A percentile compares a stretch with the other conserved stretches of the same genome.
Evolutionary conservation across 2,329 filamentous ascomycete species (phyloP).

Genomic region (Alternaria consortialis): DNA sequence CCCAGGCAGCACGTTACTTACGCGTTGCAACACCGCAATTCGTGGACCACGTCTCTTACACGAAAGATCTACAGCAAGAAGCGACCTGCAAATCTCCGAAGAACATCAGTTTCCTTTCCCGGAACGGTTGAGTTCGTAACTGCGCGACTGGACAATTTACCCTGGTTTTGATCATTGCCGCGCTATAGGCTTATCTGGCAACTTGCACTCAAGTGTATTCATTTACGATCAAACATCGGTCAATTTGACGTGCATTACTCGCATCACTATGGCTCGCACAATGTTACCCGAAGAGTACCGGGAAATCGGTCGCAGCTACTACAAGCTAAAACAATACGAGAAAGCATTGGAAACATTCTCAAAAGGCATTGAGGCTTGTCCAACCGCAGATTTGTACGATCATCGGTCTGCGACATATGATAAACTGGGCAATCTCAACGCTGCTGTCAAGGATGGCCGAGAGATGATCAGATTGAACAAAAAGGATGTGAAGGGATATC

Average conservation of each 20-base stretch:
- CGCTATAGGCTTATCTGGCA: neutral
- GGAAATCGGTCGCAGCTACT: conserved; percentile 48
- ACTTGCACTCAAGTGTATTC: neutral
- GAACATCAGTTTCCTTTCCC: neutral
- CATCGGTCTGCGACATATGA: conserved; percentile 64
- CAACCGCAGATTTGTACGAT: conserved; percentile 57
- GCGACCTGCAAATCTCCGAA: neutral
- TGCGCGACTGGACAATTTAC: neutral
- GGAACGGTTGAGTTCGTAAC: neutral
- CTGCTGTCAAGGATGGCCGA: conserved; percentile 65
- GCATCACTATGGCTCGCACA: conserved; percentile 35
- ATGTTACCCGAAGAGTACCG: conserved; percentile 48
- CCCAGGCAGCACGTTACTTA: neutral
- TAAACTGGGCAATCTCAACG: conserved; percentile 60
- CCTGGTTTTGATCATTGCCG: neutral
- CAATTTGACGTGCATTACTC: neutral
- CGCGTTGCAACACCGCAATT: neutral
- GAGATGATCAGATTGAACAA: conserved; percentile 63
- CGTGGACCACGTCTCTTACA: neutral
- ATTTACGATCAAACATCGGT: neutral
- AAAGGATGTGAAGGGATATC: conserved; percentile 65
- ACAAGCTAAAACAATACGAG: conserved; percentile 48
- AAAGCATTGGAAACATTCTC: conserved; percentile 48
- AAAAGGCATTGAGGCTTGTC: conserved; percentile 40
- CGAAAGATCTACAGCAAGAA: neutral